Evolutionary conservation across 805 yeast genomes (phyloP).

Genomic region (Kodamaea restingae): DNA sequence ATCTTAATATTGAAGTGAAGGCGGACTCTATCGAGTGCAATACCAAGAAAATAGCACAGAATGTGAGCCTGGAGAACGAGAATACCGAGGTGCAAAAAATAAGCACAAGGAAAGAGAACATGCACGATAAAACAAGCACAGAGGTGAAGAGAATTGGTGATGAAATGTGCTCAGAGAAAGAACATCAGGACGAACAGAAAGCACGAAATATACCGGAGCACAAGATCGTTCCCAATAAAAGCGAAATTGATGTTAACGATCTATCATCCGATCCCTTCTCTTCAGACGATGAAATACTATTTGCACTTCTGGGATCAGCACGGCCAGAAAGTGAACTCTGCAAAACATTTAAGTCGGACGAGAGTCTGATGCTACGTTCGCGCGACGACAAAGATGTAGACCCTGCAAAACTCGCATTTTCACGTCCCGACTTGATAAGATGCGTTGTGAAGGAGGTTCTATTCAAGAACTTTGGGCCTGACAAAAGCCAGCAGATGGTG

Average conservation of each 20-base stretch:
- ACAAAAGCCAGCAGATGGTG: conserved; percentile 8
- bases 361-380: background rate
- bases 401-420: conserved; percentile 33
- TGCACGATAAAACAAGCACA: too few relatives aligned
- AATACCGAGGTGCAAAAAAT: too few relatives aligned
- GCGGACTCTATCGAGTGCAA: too few relatives aligned
- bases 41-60: background rate
- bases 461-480: conserved; percentile 26
- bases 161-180: too few relatives aligned
- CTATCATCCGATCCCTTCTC: conserved; percentile 1
- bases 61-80: background rate
- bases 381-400: conserved; percentile 10
- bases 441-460: conserved; percentile 40
- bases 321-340: conserved; percentile 6
- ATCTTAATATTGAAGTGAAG: background rate
- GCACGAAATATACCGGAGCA: too few relatives aligned
- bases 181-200: too few relatives aligned
- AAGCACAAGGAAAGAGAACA: too few relatives aligned
- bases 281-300: background rate
- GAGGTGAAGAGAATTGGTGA: too few relatives aligned
- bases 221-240: too few relatives aligned
- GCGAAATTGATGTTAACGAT: too few relatives aligned
- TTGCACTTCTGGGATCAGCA: conserved; percentile 1
- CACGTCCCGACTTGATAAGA: conserved; percentile 45
- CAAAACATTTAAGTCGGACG: conserved; percentile 4